Evolutionary conservation across 306 rosid genomes (phyloP).

Genomic region (Parietaria judaica): DNA sequence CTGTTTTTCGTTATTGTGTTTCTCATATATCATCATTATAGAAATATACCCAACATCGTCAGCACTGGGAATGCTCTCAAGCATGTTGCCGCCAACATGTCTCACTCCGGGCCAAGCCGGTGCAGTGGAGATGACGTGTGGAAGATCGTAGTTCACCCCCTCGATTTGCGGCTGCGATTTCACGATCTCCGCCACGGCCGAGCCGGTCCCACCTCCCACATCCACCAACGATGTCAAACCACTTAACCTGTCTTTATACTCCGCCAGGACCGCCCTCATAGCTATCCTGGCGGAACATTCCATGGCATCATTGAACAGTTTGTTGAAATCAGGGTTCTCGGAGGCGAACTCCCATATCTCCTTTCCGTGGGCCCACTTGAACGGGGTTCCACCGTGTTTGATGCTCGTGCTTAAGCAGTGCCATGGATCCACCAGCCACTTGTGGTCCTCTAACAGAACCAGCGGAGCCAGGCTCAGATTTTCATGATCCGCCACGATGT

Average conservation of each 20-base stretch:
- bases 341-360: neutral
- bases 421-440: neutral
- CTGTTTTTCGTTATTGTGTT: too few relatives aligned
- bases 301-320: neutral
- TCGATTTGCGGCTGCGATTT: too few relatives aligned
- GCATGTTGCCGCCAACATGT: neutral
- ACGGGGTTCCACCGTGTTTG: neutral
- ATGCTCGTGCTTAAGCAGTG: neutral
- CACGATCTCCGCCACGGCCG: neutral
- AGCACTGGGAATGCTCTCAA: too few relatives aligned
- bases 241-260: neutral
- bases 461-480: neutral
- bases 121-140: neutral
- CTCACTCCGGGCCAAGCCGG: neutral
- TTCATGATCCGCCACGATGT: neutral
- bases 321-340: neutral
- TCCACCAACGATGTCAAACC: neutral
- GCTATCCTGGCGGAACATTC: neutral
- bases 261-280: neutral
- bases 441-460: neutral
- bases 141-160: neutral
- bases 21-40: too few relatives aligned
- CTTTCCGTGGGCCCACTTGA: neutral
- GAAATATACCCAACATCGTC: too few relatives aligned
- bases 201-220: neutral